These are phyloP conservation scores for Dactylellina cionopaga DNA, from an alignment of 2,329 filamentous ascomycete species.

Conservation along the genomic window DNA sequence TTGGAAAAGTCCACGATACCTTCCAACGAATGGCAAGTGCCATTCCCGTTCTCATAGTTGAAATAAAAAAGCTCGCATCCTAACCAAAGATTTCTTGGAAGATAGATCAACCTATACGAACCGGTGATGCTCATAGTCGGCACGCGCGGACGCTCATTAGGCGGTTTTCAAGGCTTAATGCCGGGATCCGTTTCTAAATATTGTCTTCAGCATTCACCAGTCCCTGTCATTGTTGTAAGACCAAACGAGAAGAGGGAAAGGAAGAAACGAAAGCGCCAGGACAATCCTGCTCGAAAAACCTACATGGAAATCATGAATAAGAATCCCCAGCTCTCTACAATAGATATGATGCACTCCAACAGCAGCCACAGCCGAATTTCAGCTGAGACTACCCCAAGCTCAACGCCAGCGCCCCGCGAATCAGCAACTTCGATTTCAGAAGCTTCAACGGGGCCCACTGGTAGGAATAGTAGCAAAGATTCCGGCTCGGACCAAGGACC, in stretches of 20 bases:
- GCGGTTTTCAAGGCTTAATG: constrained; percentile 84
- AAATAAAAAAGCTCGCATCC: neutral
- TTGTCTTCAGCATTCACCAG: constrained; percentile 90
- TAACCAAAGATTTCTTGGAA: neutral
- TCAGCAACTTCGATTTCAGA: constrained; percentile 39
- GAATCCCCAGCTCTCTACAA: constrained; percentile 44
- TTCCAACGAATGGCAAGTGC: constrained; percentile 84
- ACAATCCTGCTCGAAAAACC: constrained; percentile 77
- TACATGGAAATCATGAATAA: constrained; percentile 81
- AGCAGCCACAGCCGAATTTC: constrained; percentile 34
- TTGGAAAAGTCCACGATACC: constrained; percentile 88
- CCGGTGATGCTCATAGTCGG: constrained; percentile 91
- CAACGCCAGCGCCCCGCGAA: constrained; percentile 48
- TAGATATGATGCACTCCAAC: constrained; percentile 54
- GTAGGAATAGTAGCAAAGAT: constrained; percentile 31
- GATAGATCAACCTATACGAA: constrained; percentile 87
- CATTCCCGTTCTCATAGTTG: no score
- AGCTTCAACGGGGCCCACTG: neutral
- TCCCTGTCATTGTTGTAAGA: constrained; percentile 90
- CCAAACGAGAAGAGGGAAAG: constrained; percentile 87
- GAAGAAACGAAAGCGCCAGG: constrained; percentile 84
- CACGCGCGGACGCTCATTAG: constrained; percentile 83
- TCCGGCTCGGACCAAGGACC: constrained; percentile 1
- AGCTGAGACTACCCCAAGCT: constrained; percentile 39
- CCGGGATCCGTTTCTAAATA: constrained; percentile 94